Base-by-base conservation (phyloP, 2,329 filamentous ascomycete species). In the Ophiostoma sp. region DNA sequence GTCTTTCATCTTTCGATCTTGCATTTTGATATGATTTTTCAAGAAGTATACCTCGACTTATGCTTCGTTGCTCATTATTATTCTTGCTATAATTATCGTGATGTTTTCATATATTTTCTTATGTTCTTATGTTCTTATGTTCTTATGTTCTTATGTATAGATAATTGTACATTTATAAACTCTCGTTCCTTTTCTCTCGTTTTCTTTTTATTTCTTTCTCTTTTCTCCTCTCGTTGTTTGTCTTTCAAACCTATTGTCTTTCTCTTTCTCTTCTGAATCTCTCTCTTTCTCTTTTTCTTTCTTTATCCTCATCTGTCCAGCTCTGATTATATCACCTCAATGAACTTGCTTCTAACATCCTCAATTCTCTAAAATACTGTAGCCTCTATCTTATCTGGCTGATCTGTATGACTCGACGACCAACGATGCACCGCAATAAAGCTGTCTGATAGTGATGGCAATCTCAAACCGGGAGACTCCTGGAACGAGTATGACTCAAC, bases 371-470 rank as follows among this genome's bases (percentile, higher is more conserved):
- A 5, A 6, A 16, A 55, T 27, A 60, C 5, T 6, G 16, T n/a
- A 16, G 6, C 55, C 55, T 27, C 11, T 16, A 38, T 60, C 36
- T 27, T 16, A 14, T 60, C 36, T 27, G 27, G 27, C 55, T 60
- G 38, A 62, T 62, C 58, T 8, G 27, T 62, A 62, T 62, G 58
- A 62, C 58, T 62, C 58, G 38, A 44, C 16, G 14, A 16, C 38
- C 58, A 62, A 41, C 49, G 49, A 55, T 52, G 16, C 7, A n/a
- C 16, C 47, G 47, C 47, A 52, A 52, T 27, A n/a, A 55, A 60
- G 55, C 55, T 60, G 55, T 60, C 9, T 55, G 49, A 55, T 55
- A 55, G 49, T 18, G 27, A 55, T 55, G 11, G 16, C 60, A 63
- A 42, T n/a, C 60, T 9, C 12, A 14, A 62, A 62, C 11, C 60